Evolutionary conservation across 805 yeast species (phyloP).

Genomic region (Metschnikowia gruessii): DNA sequence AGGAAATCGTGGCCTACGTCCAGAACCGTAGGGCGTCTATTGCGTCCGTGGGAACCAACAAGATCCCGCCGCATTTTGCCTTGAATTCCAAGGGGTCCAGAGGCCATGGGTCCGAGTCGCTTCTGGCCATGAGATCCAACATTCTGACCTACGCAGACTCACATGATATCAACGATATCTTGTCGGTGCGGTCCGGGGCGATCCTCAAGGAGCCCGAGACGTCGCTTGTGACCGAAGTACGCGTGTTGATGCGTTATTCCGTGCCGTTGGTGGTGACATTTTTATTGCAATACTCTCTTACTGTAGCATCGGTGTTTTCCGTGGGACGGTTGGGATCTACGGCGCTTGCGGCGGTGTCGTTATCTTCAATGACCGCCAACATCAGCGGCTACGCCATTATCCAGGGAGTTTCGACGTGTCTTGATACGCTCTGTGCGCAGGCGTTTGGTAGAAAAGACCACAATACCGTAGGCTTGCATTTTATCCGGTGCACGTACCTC

Average conservation of each 20-base stretch:
- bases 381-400: constrained; percentile 72
- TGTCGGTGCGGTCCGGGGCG: constrained; percentile 23
- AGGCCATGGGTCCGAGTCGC: constrained; percentile 16
- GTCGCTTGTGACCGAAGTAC: constrained; percentile 35
- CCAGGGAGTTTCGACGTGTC: constrained; percentile 74
- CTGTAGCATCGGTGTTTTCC: constrained; percentile 73
- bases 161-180: constrained; percentile 21
- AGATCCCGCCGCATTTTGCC: constrained; percentile 17
- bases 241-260: constrained; percentile 40
- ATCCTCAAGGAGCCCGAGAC: constrained; percentile 43
- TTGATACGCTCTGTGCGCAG: constrained; percentile 77
- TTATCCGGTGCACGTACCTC: constrained; percentile 63
- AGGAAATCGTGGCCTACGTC: constrained; percentile 38
- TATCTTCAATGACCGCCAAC: constrained; percentile 76
- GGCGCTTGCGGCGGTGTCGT: constrained; percentile 72
- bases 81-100: constrained; percentile 18
- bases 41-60: constrained; percentile 28
- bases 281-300: constrained; percentile 65
- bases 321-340: constrained; percentile 71
- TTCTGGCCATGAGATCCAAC: constrained; percentile 14
- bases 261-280: constrained; percentile 65
- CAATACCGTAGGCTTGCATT: constrained; percentile 63
- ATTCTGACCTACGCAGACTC: constrained; percentile 6
- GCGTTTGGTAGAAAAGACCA: constrained; percentile 69
- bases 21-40: constrained; percentile 40